These are phyloP conservation scores for Lasiosphaeria hispida DNA, from an alignment of 495 filamentous ascomycete species.

Conservation along the genomic window DNA sequence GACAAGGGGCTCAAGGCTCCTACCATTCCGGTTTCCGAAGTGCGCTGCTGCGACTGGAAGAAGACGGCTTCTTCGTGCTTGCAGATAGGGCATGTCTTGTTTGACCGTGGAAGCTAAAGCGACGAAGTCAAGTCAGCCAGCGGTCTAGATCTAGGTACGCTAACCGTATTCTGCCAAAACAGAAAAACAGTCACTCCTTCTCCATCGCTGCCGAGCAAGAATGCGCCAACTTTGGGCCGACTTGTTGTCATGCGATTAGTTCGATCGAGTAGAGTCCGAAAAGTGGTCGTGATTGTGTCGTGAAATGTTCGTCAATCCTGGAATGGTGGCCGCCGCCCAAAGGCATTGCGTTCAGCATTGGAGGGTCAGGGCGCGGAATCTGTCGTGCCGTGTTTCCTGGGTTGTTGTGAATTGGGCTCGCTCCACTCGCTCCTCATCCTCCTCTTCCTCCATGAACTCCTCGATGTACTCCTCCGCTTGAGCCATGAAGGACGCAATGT, in stretches of 20 bases:
- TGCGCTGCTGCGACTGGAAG: conserved; percentile 97
- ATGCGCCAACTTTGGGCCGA: not conserved
- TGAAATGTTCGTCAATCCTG: no score
- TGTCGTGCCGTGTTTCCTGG: not conserved
- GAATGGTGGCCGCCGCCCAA: no score
- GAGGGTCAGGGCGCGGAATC: not conserved
- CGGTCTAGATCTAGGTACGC: conserved; percentile 1
- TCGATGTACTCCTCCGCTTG: conserved; percentile 16
- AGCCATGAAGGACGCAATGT: conserved; percentile 9
- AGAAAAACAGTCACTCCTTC: conserved; percentile 5
- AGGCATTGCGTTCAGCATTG: not conserved
- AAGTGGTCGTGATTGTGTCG: no score
- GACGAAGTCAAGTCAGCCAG: conserved; percentile 44
- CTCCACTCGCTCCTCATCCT: conserved; percentile 14
- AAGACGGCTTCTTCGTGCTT: conserved; percentile 85
- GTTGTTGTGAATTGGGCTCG: not conserved
- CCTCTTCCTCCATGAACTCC: conserved; percentile 8
- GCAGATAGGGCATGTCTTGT: conserved; percentile 79
- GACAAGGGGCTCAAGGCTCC: conserved; percentile 29
- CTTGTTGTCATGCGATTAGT: no score
- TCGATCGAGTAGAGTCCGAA: no score
- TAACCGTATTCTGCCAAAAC: conserved; percentile 1
- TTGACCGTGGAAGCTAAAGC: conserved; percentile 78
- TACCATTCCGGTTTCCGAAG: conserved; percentile 97
- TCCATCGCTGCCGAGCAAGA: not conserved